Percentiles rank a stretch among this genome's conserved stretches.
Conservation (phyloP, 352 stramenopile genomes). For the Phytophthora capsici region DNA sequence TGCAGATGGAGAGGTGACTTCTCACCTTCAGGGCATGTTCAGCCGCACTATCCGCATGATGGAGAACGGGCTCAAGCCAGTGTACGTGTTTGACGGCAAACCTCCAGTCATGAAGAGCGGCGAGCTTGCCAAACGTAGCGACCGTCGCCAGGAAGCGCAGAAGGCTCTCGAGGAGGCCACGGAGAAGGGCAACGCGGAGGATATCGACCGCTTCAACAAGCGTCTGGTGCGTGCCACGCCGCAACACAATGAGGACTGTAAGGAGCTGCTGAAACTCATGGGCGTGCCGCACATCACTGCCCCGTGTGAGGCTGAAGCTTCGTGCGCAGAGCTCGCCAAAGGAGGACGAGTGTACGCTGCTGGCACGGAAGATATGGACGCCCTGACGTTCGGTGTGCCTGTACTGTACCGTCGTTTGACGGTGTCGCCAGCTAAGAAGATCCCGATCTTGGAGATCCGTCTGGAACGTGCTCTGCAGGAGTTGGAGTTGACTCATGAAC, state of each 20-base stretch:
- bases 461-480: conserved; percentile 92
- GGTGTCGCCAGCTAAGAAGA: conserved; percentile 87
- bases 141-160: conserved; percentile 89
- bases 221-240: conserved; percentile 90
- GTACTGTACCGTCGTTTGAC: conserved; percentile 94
- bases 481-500: conserved; percentile 92
- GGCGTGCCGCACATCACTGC: conserved; percentile 96
- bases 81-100: conserved; percentile 99
- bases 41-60: conserved; percentile 99
- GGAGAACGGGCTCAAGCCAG: conserved; percentile 96
- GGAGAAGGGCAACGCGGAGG: conserved; percentile 86
- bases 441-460: conserved; percentile 93
- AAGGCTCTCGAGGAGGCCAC: conserved; percentile 86
- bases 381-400: conserved; percentile 97
- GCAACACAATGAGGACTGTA: conserved; percentile 95
- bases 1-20: conserved; percentile 96
- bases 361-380: conserved; percentile 99
- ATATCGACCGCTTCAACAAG: conserved; percentile 95
- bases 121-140: conserved; percentile 95
- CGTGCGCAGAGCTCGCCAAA: conserved; percentile 95
- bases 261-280: conserved; percentile 94
- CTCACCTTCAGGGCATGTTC: conserved; percentile 96
- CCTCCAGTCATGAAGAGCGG: conserved; percentile 97
- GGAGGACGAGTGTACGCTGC: conserved; percentile 94
- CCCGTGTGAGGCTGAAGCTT: conserved; percentile 98